Conservation (phyloP, 805 yeast genomes). For the Saccharomycopsis schoenii region DNA sequence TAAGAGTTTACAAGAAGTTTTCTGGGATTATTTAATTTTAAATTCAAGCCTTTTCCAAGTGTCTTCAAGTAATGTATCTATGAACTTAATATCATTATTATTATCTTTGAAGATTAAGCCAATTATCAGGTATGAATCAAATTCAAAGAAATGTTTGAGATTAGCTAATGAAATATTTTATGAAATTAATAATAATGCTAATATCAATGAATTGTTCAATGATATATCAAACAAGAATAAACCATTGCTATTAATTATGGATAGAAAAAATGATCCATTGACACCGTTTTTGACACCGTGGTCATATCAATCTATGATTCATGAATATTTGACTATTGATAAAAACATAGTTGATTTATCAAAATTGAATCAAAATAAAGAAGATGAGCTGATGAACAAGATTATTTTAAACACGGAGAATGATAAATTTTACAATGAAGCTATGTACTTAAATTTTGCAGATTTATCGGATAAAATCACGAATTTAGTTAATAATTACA, state of each 20-base stretch:
- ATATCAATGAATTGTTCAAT: constrained; percentile 23
- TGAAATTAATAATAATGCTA: constrained; percentile 36
- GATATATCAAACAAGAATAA: constrained; percentile 53
- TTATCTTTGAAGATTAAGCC: constrained; percentile 74
- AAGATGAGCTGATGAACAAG: constrained; percentile 42
- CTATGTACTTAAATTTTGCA: constrained; percentile 88
- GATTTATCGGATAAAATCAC: constrained; percentile 86
- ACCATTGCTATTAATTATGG: constrained; percentile 67
- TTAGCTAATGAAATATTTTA: constrained; percentile 59
- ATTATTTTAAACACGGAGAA: constrained; percentile 58
- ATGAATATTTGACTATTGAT: constrained; percentile 75
- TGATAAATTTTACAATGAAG: constrained; percentile 68
- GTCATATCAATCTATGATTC: constrained; percentile 98
- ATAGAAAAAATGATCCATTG: constrained; percentile 82
- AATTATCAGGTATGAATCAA: constrained; percentile 64
- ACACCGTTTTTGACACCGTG: constrained; percentile 92
- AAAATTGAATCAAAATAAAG: constrained; percentile 22
- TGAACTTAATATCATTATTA: constrained; percentile 31
- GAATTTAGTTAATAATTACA: constrained; percentile 74
- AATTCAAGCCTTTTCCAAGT: constrained; percentile 51
- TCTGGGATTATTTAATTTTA: constrained; percentile 71
- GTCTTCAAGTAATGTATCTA: neutral
- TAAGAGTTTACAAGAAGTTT: constrained; percentile 66
- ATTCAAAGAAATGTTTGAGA: constrained; percentile 53
- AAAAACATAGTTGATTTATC: constrained; percentile 72